phyloP scores from a whole-genome alignment of 495 filamentous ascomycete species.

The Astrocystis sublimbata region DNA sequence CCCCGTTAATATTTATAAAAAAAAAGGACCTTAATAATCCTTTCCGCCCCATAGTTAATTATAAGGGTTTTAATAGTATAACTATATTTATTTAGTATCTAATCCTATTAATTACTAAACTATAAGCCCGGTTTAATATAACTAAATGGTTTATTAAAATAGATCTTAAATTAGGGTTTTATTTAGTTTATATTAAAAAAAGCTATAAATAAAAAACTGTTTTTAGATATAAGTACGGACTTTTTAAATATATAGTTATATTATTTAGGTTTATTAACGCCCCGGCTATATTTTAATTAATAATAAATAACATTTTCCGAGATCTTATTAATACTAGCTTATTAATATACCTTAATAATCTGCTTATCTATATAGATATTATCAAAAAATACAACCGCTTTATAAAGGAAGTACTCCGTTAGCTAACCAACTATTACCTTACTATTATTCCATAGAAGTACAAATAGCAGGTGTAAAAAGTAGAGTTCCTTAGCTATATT shows the following conservation, averaged over 20 bases:
- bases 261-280: no score
- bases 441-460: neutral
- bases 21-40: neutral
- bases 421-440: neutral
- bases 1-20: neutral
- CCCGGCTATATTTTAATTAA: neutral
- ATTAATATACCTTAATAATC: neutral
- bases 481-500: neutral
- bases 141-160: constrained; percentile 1
- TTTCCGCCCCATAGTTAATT: neutral
- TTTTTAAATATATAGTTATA: constrained; percentile 1
- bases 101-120: neutral
- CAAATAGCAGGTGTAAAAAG: neutral
- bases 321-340: neutral
- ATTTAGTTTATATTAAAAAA: neutral
- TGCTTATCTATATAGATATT: neutral
- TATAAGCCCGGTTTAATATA: neutral
- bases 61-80: neutral
- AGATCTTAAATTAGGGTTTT: no score
- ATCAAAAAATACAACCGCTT: neutral
- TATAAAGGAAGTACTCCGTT: neutral
- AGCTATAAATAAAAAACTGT: neutral
- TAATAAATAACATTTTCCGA: neutral
- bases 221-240: neutral
- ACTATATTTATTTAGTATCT: neutral